phyloP scores from a whole-genome alignment of 2,329 filamentous ascomycete genomes.

The Aspergillus uvarum region DNA sequence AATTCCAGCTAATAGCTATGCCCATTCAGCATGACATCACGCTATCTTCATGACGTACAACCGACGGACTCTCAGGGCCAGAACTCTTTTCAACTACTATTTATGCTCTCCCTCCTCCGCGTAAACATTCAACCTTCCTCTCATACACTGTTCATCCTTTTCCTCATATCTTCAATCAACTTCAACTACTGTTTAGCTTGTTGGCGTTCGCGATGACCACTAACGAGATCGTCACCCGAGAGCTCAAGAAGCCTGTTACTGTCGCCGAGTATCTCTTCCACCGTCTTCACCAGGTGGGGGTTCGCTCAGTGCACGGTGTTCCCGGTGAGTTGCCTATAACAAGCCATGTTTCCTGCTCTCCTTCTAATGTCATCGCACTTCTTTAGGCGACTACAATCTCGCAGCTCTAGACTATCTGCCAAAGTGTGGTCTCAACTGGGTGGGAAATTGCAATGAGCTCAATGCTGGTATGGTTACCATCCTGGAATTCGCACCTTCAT shows the following conservation, averaged over 20 bases:
- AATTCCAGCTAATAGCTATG: not conserved
- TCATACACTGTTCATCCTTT: not conserved
- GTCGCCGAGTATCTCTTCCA: conserved; percentile 52
- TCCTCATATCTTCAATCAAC: not conserved
- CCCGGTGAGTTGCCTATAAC: conserved; percentile 49
- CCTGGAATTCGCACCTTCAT: not conserved
- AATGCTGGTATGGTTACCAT: conserved; percentile 50
- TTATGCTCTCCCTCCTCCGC: conserved; percentile 1
- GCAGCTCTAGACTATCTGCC: conserved; percentile 58
- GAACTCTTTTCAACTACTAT: not conserved
- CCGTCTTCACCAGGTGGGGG: conserved; percentile 50
- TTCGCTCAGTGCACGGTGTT: conserved; percentile 52
- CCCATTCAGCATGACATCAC: conserved; percentile 24
- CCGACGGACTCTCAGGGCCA: not conserved
- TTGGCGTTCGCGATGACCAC: conserved; percentile 32
- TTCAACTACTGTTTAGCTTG: not conserved
- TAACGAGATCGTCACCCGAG: conserved; percentile 43
- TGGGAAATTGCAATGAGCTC: conserved; percentile 63
- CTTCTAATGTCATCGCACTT: not conserved
- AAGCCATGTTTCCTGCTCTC: not conserved
- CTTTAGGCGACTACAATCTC: conserved; percentile 66
- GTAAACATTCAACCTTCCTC: not conserved
- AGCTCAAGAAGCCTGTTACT: conserved; percentile 47
- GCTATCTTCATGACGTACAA: conserved; percentile 23
- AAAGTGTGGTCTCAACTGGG: conserved; percentile 56